Evolutionary conservation across 805 yeast species (phyloP), one percentile per base, ranked within the genome.

Genomic region (Saturnispora bothae): DNA sequence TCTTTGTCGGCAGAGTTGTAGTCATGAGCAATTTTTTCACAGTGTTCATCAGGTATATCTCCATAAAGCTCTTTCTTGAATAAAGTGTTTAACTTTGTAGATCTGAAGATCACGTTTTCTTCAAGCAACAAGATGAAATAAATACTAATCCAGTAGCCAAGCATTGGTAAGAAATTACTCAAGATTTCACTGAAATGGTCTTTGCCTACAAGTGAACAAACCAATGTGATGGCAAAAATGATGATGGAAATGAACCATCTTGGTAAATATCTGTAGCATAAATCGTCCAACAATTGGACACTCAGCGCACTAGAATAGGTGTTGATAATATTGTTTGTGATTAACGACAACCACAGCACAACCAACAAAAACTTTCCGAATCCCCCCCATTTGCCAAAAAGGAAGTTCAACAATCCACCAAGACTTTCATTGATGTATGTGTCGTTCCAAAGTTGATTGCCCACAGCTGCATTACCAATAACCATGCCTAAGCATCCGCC

Each of bases 111-210:
- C 4, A 68, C 40, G 51, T 83, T 83, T 54, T 84, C 95, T 46
- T 81, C 83, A 3, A 83, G 42, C 25, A 83, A 58, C 32, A 84
- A 54, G n/a, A 73, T 69, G 49, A 78, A 73, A 56, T 84, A 85
- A 61, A 84, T 82, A 41, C 88, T 73, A 40, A 83, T 73, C 95
- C 95, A 84, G 60, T 84, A 84, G 2, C 94, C 94, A 42, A 84
- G 71, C 95, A 84, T 84, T 8, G 95, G 95, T 50, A 84, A 63
- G 59, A 84, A 84, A 51, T 84, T 84, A 9, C 84, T 76, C 47
- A 84, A 62, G 43, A 85, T 83, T 3, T 74, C 66, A 40, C 83
- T 66, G 53, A 85, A 80, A 48, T 78, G 76, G 52, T 78, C 62
- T 48, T 80, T 68, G 9, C 95, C 95, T 17, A 72, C 88, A 42